A percentile compares a stretch with the other conserved stretches of the same genome.
Conservation (phyloP, 164 flowering plant species). For the Malania oleifera region DNA sequence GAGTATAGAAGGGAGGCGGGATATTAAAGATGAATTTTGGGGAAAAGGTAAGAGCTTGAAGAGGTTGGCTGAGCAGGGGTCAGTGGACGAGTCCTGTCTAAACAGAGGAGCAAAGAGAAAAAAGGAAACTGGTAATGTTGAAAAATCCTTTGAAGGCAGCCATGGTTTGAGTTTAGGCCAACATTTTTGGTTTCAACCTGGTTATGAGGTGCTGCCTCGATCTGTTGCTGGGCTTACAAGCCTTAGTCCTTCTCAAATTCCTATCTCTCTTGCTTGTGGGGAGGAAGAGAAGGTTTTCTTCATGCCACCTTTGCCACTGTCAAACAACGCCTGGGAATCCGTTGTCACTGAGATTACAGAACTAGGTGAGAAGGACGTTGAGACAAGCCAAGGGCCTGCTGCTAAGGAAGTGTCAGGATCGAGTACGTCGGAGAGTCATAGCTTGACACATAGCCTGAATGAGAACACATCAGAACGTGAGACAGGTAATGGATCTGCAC, state of each 20-base stretch:
- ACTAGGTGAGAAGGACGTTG: conserved; percentile 50
- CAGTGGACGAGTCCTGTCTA: conserved; percentile 42
- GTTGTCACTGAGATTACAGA: conserved; percentile 54
- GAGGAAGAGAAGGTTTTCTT: conserved; percentile 53
- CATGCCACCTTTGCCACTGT: conserved; percentile 42
- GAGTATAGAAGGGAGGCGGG: conserved; percentile 37
- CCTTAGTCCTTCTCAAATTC: conserved; percentile 31
- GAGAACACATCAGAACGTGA: conserved; percentile 38
- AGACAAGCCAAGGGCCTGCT: conserved; percentile 31
- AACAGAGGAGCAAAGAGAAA: conserved; percentile 66
- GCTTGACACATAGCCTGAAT: conserved; percentile 32
- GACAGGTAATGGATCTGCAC: conserved; percentile 55
- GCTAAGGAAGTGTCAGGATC: conserved; percentile 46
- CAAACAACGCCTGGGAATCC: conserved; percentile 64
- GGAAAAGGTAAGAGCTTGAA: conserved; percentile 63
- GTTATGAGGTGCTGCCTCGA: conserved; percentile 31
- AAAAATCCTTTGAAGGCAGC: conserved; percentile 19
- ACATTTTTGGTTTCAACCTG: conserved; percentile 55
- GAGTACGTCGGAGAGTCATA: conserved; percentile 55
- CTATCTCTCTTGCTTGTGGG: conserved; percentile 42
- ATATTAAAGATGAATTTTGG: conserved; percentile 56
- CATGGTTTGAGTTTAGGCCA: conserved; percentile 40
- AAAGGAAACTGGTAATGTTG: conserved; percentile 27
- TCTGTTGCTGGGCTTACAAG: conserved; percentile 22
- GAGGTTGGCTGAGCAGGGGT: conserved; percentile 59